These are phyloP conservation scores for Bothriochloa decipiens DNA, from an alignment of 176 grass and related monocot genomes.

Conservation along the genomic window DNA sequence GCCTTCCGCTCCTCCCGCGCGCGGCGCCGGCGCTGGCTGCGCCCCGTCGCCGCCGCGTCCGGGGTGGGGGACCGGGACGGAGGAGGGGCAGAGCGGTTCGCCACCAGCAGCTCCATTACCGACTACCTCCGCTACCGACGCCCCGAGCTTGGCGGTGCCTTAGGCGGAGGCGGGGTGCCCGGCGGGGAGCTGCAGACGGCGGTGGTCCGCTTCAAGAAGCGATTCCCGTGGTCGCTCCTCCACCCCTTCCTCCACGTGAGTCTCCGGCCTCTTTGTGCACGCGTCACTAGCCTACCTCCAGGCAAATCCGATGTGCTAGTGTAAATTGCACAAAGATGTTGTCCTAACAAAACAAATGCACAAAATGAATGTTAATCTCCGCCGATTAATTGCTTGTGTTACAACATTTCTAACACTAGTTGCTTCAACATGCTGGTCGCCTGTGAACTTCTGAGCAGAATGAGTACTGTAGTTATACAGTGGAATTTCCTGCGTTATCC, in stretches of 20 bases:
- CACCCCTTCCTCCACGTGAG: constrained; percentile 67
- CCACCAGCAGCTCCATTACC: constrained; percentile 48
- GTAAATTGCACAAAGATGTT: background rate
- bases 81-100: constrained; percentile 43
- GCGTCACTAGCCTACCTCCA: background rate
- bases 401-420: background rate
- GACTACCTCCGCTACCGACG: constrained; percentile 77
- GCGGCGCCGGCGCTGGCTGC: constrained; percentile 1
- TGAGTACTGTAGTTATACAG: background rate
- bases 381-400: background rate
- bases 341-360: background rate
- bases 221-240: constrained; percentile 65
- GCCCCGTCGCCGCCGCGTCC: background rate
- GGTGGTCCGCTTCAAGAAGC: constrained; percentile 80
- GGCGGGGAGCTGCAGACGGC: constrained; percentile 79
- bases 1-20: constrained; percentile 4
- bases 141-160: background rate
- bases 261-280: background rate
- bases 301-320: background rate
- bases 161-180: background rate
- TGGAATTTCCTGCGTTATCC: background rate
- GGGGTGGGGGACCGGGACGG: background rate
- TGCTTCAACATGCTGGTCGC: background rate
- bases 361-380: background rate
- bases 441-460: background rate